Base-by-base conservation (phyloP, 441 rosid species). In the Adansonia grandidieri region DNA sequence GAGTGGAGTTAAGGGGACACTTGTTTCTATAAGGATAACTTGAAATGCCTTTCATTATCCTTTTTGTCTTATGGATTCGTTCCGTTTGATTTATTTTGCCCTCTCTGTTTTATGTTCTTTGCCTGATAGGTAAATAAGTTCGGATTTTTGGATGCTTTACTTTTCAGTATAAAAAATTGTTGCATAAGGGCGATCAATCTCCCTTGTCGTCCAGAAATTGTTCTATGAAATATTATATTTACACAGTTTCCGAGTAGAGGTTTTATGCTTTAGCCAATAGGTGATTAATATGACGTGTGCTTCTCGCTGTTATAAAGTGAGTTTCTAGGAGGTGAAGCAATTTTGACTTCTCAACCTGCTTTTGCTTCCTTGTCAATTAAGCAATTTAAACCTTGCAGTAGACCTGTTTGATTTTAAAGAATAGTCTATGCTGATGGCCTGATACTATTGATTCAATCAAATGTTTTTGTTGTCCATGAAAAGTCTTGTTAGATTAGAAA, bases 301-400 rank as follows among this genome's bases (percentile, higher is more conserved):
- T 44, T 67, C 8, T 54, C 42, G 42, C 42, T 37, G 6, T 37
- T 37, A 37, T 37, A 37, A 37, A 37, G 42, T 37, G 42, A 37
- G 42, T 5, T 4, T 37, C 42, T 37, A 4, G 42, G 42, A 37
- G 6, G 42, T 37, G 42, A 37, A 37, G 42, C 42, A 37, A 4
- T 37, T 37, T 37, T 37, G 42, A 37, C 42, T 37, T 37, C 42
- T 37, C 42, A 37, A 37, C 42, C 42, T 37, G 42, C 42, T 37
- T 37, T 45, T 17, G 22, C 7, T 67, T 67, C 54, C 72, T 67
- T 44, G 72, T 44, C n/a, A 44, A 5, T 19, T 67, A 67, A 67
- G 72, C 54, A 45, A 67, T 67, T 67, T 67, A 17, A 9, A 3
- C 72, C 28, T 44, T 45, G 32, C 0, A 19, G 7, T 67, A n/a